Evolutionary conservation across 1,139 yeast genomes (phyloP), one percentile per base, ranked within the genome.

Genomic region (Yamadazyma sp.): DNA sequence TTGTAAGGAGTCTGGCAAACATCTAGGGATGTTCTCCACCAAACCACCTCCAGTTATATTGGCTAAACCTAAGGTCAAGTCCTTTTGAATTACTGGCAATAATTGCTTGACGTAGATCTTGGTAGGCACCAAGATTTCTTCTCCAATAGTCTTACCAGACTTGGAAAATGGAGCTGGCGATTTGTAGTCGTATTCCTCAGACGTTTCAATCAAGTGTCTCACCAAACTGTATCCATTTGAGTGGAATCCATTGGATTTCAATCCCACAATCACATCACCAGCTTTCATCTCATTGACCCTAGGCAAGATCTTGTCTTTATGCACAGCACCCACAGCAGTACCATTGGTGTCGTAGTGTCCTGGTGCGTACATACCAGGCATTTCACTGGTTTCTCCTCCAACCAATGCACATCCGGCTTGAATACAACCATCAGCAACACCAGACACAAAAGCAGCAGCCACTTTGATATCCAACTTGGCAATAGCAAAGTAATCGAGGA

Each of bases 1-100:
- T 56, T 83, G 82, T 48, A 92, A 70, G 52, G 80, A 65, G 45
- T 78, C 68, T 45, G 98, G 98, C 47, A 94, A 72, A 20, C 96
- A 94, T 60, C 99, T 81, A 39, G 99, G 99, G 42, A 92, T 82
- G 62, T 94, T 94, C 64, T 94, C 99, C 26, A 92, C 84, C 37
- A 94, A 74, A 42, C 99, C 99, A 41, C 99, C 99, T 44, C 99
- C 99, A 17, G 99, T 94, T 54, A 94, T 92, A 60, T 94, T 96
- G 5, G 98, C 96, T 59, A 94, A 75, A 44, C 97, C 99, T 42
- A 88, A 73, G 40, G 92, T 61, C 44, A 85, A 69, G 33, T 75
- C 82, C 56, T 83, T 69, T 53, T 76, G 76, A 47, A 90, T 76
- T 5, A 87, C 79, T 40, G 87, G 85, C 49, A 92, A 73, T 43